Percentiles rank a stretch among this genome's conserved stretches.
Conservation (phyloP, 2,329 filamentous ascomycete genomes). For the Trichoderma sp. region DNA sequence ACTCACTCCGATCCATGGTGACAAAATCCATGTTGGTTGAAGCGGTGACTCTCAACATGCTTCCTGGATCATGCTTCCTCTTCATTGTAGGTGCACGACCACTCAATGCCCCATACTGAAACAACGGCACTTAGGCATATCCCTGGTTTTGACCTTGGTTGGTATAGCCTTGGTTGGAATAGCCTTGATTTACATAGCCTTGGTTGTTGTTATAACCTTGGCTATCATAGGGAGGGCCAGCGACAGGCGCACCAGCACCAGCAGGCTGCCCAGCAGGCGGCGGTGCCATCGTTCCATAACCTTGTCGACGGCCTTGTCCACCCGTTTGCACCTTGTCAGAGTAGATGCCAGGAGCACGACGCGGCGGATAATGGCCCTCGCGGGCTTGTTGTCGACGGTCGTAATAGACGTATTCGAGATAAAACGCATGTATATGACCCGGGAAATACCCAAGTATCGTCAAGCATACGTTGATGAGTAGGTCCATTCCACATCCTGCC, state of each 20-base stretch:
- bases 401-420: constrained; percentile 81
- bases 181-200: not conserved
- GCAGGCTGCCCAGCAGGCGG: constrained; percentile 4
- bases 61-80: not conserved
- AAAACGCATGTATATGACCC: constrained; percentile 79
- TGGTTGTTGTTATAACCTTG: not conserved
- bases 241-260: not conserved
- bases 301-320: constrained; percentile 54
- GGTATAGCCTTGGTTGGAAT: not conserved
- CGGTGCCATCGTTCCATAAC: constrained; percentile 47
- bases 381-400: constrained; percentile 66
- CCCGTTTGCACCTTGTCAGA: constrained; percentile 72
- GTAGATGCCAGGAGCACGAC: constrained; percentile 68
- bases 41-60: not conserved
- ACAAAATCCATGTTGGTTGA: not conserved
- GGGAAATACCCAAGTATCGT: constrained; percentile 73
- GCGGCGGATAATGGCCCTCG: constrained; percentile 55
- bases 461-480: constrained; percentile 67
- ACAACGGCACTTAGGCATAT: not conserved
- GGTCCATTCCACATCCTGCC: constrained; percentile 65
- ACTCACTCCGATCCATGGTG: not conserved
- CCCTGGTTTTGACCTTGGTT: not conserved
- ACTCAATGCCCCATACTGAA: not conserved
- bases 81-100: not conserved
- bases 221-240: not conserved